Conservation (phyloP, 2,329 filamentous ascomycete species). For the Seiridium cupressi region DNA sequence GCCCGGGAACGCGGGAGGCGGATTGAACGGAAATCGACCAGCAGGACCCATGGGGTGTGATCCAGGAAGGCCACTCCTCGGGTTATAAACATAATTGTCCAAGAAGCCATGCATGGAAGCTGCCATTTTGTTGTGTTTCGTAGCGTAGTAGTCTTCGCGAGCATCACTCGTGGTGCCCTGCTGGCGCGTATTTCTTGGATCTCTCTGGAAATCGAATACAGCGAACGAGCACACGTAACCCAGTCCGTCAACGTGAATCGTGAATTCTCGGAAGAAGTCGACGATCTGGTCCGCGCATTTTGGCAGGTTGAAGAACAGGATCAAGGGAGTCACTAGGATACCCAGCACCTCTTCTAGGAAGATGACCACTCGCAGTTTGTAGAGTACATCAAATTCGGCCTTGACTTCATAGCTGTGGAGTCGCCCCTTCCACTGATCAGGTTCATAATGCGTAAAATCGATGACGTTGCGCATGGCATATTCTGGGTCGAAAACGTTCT, state of each 20-base stretch:
- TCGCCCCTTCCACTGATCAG: conserved; percentile 81
- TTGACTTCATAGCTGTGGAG: conserved; percentile 95
- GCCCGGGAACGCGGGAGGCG: conserved; percentile 72
- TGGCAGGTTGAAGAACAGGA: conserved; percentile 83
- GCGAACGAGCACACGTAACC: conserved; percentile 97
- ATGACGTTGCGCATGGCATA: conserved; percentile 87
- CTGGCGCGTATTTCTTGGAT: conserved; percentile 46
- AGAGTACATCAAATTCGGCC: conserved; percentile 83
- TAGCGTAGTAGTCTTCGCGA: conserved; percentile 88
- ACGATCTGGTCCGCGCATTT: conserved; percentile 89
- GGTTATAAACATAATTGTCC: conserved; percentile 82
- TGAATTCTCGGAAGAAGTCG: conserved; percentile 98
- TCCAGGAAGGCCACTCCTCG: conserved; percentile 63
- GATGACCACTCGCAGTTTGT: conserved; percentile 88
- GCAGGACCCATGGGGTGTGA: conserved; percentile 51
- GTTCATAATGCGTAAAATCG: conserved; percentile 88
- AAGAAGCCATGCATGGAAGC: conserved; percentile 94
- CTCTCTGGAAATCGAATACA: conserved; percentile 94
- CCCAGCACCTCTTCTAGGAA: conserved; percentile 91
- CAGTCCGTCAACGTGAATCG: conserved; percentile 91
- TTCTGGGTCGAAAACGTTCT: conserved; percentile 86
- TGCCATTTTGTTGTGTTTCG: conserved; percentile 98
- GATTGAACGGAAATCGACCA: conserved; percentile 63
- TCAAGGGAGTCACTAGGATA: conserved; percentile 86
- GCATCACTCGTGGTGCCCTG: conserved; percentile 55